Conservation (phyloP, 371 early-diverging fungal genomes). For the Apophysomyces variabilis region DNA sequence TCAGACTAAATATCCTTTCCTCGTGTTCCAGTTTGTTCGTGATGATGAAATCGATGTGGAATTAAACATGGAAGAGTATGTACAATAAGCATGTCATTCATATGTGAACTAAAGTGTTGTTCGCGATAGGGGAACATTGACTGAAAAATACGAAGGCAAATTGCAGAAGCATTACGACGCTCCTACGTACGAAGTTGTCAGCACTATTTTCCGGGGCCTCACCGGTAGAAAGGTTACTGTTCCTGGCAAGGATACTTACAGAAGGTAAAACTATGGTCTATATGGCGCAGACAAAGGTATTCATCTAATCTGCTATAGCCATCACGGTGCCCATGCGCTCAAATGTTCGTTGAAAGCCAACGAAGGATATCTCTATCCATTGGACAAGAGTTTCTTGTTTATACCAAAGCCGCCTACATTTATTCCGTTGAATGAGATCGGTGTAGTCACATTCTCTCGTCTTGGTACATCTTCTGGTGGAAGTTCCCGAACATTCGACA, state of each 20-base stretch:
- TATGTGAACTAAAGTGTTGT: slow-evolving; percentile 1
- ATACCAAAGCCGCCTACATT: slow-evolving; percentile 95
- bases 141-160: slow-evolving; percentile 75
- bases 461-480: slow-evolving; percentile 71
- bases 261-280: slow-evolving; percentile 26
- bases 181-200: slow-evolving; percentile 86
- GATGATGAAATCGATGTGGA: slow-evolving; percentile 90
- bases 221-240: slow-evolving; percentile 81
- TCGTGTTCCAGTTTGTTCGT: slow-evolving; percentile 95
- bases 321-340: slow-evolving; percentile 81
- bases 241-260: slow-evolving; percentile 63
- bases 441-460: slow-evolving; percentile 92
- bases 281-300: not conserved
- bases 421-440: slow-evolving; percentile 87
- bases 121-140: slow-evolving; percentile 54
- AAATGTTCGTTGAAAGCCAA: slow-evolving; percentile 98
- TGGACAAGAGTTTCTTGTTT: slow-evolving; percentile 93
- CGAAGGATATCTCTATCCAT: slow-evolving; percentile 96
- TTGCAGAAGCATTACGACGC: slow-evolving; percentile 91
- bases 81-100: slow-evolving; percentile 4
- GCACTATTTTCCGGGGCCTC: slow-evolving; percentile 89
- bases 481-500: slow-evolving; percentile 88
- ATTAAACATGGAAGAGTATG: slow-evolving; percentile 80
- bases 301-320: slow-evolving; percentile 39
- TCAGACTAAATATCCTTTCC: slow-evolving; percentile 96